Evolutionary conservation across 345 rosid species (phyloP), one percentile per base, ranked within the genome.

Genomic region (Pelargonium nanum): DNA sequence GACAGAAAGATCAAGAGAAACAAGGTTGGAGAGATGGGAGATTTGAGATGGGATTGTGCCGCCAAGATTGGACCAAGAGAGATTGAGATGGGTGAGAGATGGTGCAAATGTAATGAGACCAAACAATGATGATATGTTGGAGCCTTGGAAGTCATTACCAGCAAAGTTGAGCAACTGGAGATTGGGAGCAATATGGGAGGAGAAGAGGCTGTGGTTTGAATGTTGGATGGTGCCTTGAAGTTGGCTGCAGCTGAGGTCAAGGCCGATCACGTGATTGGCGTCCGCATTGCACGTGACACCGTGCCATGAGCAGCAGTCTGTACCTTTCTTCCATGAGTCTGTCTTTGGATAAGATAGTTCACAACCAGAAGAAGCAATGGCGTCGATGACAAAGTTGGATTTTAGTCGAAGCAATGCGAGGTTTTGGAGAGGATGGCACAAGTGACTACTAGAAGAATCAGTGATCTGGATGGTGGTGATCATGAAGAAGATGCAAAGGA

Each of bases 11-110:
- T 60, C 61, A 28, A 67, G 56, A 4, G 53, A 30, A 54, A 40
- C 59, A 12, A 67, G 25, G 5, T 60, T 67, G 25, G 34, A 52
- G n/a, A 67, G 65, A 20, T 23, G 22, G 5, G 69, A 66, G n/a
- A 66, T 20, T 58, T 59, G 53, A 28, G 3, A 2, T 1, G 40
- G 63, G 2, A 59, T 22, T 9, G 1, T 0, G 5, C 70, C 65
- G 0, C 2, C 53, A 32, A 67, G 54, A 3, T 1, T 5, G 0
- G 60, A 53, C 0, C 0, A 0, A 9, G 61, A 54, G 34, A 67
- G 55, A 53, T 60, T 59, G 19, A 67, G 70, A 19, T 53, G 70
- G 1, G 40, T 59, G 55, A 60, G 2, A 7, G n/a, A n/a, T n/a
- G n/a, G n/a, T n/a, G n/a, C n/a, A n/a, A 26, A 17, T 4, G 6